Conservation (phyloP, 2,329 filamentous ascomycete species). For the Penicillium oxalicum region DNA sequence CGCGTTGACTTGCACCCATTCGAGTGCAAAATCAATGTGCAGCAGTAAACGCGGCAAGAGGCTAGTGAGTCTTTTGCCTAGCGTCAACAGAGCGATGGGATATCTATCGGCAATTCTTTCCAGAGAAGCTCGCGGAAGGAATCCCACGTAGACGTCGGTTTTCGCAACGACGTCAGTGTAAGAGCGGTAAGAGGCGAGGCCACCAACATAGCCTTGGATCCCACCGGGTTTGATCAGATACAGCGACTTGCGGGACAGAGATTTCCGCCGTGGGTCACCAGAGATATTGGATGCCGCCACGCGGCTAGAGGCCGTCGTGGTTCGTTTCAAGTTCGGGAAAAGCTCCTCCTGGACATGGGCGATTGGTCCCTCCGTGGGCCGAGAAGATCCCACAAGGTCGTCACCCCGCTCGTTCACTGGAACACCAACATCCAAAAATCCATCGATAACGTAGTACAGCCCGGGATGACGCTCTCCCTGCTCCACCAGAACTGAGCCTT, state of each 20-base stretch:
- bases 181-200: conserved; percentile 88
- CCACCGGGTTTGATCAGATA: conserved; percentile 92
- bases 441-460: conserved; percentile 94
- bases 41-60: conserved; percentile 83
- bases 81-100: conserved; percentile 84
- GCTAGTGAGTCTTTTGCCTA: conserved; percentile 90
- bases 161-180: conserved; percentile 97
- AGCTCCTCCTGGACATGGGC: conserved; percentile 31
- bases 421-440: conserved; percentile 91
- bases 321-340: conserved; percentile 43
- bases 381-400: conserved; percentile 34
- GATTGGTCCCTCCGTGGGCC: conserved; percentile 14
- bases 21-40: conserved; percentile 95
- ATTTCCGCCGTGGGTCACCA: conserved; percentile 32
- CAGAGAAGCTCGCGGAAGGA: conserved; percentile 75
- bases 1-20: conserved; percentile 96
- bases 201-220: conserved; percentile 88
- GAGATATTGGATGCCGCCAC: conserved; percentile 21
- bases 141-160: conserved; percentile 96
- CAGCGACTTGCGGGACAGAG: conserved; percentile 60
- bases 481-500: conserved; percentile 89
- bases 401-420: conserved; percentile 58
- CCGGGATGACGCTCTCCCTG: conserved; percentile 96
- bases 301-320: conserved; percentile 40
- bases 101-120: conserved; percentile 91